Evolutionary conservation across 2,329 filamentous ascomycete species (phyloP).

Genomic region (Colletotrichum tofieldiae): DNA sequence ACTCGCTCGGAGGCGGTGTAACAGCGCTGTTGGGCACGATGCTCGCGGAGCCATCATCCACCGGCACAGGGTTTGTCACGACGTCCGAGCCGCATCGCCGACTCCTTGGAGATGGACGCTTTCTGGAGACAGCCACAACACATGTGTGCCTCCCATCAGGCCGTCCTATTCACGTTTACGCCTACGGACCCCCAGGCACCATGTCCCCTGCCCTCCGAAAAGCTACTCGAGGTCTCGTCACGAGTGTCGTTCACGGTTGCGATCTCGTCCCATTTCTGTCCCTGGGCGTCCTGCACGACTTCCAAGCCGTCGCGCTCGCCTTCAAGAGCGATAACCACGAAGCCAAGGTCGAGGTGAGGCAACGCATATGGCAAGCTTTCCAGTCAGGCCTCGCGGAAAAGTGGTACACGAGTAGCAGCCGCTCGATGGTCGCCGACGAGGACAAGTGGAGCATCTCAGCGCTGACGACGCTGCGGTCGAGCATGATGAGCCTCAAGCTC

Average conservation of each 20-base stretch:
- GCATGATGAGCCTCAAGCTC: slow-evolving; percentile 79
- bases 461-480: slow-evolving; percentile 75
- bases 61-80: slow-evolving; percentile 74
- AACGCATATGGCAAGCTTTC: slow-evolving; percentile 76
- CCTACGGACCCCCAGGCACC: slow-evolving; percentile 82
- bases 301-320: slow-evolving; percentile 79
- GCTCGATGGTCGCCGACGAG: slow-evolving; percentile 65
- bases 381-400: slow-evolving; percentile 73
- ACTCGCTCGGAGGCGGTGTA: slow-evolving; percentile 79
- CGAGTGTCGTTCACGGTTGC: slow-evolving; percentile 80
- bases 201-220: slow-evolving; percentile 80
- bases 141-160: slow-evolving; percentile 73
- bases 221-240: slow-evolving; percentile 81
- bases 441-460: slow-evolving; percentile 80
- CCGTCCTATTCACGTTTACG: slow-evolving; percentile 83
- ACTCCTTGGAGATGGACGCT: slow-evolving; percentile 53
- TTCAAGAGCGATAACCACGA: slow-evolving; percentile 81
- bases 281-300: slow-evolving; percentile 81
- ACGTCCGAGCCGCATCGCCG: slow-evolving; percentile 64
- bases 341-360: slow-evolving; percentile 77
- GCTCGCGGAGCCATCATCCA: slow-evolving; percentile 74
- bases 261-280: slow-evolving; percentile 83
- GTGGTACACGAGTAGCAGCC: slow-evolving; percentile 65
- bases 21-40: slow-evolving; percentile 80
- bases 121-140: slow-evolving; percentile 40